Conservation (phyloP, 2,329 filamentous ascomycete genomes). For the Clonostachys chloroleuca region DNA sequence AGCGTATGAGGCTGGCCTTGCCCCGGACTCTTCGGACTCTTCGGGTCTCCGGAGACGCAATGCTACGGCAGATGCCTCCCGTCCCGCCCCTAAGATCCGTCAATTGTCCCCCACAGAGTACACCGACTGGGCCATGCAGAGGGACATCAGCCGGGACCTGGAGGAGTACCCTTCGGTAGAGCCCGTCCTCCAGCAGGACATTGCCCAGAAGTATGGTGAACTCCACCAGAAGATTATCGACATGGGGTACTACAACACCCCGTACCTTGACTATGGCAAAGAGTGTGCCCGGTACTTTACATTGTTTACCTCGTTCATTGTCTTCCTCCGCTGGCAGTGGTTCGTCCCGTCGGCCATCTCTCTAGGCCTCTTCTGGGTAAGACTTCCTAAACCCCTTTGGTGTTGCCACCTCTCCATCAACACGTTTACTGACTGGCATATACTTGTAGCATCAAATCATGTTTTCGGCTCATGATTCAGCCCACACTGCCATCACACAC, state of each 20-base stretch:
- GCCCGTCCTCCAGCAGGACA: conserved; percentile 45
- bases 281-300: conserved; percentile 49
- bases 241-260: conserved; percentile 54
- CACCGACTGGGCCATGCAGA: conserved; percentile 26
- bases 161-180: conserved; percentile 48
- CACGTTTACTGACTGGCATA: conserved; percentile 7
- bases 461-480: conserved; percentile 64
- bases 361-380: conserved; percentile 59
- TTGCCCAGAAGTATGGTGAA: conserved; percentile 48
- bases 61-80: not conserved
- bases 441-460: conserved; percentile 58
- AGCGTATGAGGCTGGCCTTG: not conserved
- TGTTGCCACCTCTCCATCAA: not conserved
- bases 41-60: not conserved
- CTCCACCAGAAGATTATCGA: conserved; percentile 51
- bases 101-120: conserved; percentile 14
- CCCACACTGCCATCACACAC: conserved; percentile 57
- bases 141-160: conserved; percentile 25
- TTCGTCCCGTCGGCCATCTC: conserved; percentile 53
- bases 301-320: conserved; percentile 44
- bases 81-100: not conserved
- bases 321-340: conserved; percentile 42
- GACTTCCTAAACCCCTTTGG: conserved; percentile 3
- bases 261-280: conserved; percentile 52
- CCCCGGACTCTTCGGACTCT: no score